phyloP scores from a whole-genome alignment of 768 basidiomycete species.

The Phlebiopsis gigantea region DNA sequence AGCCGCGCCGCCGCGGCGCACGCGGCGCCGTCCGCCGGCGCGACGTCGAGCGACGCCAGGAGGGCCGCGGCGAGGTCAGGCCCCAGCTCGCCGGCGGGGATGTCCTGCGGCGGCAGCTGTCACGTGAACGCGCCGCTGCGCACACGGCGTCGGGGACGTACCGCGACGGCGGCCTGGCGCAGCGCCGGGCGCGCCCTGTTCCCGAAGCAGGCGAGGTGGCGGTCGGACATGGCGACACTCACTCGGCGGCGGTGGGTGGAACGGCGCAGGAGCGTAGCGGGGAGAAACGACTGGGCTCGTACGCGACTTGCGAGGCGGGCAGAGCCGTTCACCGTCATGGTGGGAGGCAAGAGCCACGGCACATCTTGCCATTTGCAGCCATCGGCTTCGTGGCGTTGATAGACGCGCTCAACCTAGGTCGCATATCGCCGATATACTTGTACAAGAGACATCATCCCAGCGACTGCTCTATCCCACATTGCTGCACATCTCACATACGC shows the following conservation, averaged over 20 bases:
- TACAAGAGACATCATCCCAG: not conserved
- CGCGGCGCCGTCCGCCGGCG: constrained; percentile 9
- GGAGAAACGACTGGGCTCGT: not conserved
- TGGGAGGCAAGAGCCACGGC: not conserved
- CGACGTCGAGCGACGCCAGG: constrained; percentile 6
- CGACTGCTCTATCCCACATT: not conserved
- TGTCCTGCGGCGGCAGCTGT: not conserved
- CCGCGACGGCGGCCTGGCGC: constrained; percentile 12
- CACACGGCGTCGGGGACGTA: not conserved
- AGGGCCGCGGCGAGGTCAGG: constrained; percentile 8
- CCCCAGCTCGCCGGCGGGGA: constrained; percentile 6
- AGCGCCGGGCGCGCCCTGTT: constrained; percentile 12
- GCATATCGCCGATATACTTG: too few relatives aligned
- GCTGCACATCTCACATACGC: constrained; percentile 6
- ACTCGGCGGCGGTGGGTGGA: not conserved
- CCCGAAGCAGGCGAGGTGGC: constrained; percentile 11
- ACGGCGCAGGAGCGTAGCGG: not conserved
- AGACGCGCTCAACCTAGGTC: not conserved
- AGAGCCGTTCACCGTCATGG: not conserved
- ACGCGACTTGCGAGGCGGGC: not conserved
- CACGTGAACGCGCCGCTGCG: not conserved
- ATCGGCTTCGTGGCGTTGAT: not conserved
- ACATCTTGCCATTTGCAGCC: not conserved
- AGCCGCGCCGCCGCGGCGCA: constrained; percentile 8
- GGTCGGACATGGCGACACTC: constrained; percentile 7